Conservation (phyloP, 305 asterid genomes). For the Petunia hybrid region DNA sequence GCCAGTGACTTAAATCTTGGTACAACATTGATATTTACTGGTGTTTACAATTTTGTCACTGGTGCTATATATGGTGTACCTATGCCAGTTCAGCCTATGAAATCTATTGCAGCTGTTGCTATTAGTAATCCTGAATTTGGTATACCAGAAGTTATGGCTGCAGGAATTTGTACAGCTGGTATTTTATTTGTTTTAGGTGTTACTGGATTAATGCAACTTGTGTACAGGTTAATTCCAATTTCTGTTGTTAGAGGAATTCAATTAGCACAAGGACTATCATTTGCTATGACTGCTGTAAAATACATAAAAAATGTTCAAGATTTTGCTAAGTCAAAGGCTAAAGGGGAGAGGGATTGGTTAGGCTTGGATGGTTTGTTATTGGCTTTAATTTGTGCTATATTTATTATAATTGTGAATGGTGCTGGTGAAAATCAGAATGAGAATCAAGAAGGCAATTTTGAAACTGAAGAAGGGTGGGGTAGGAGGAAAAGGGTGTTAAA, state of each 20-base stretch:
- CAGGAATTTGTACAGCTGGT: constrained; percentile 72
- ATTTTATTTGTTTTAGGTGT: constrained; percentile 58
- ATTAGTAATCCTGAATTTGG: constrained; percentile 58
- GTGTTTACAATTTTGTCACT: too few species aligned
- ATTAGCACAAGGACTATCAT: constrained; percentile 71
- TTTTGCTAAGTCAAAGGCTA: constrained; percentile 59
- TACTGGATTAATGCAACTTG: constrained; percentile 67
- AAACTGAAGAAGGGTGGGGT: neutral
- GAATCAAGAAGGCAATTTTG: constrained; percentile 29
- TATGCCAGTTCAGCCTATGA: constrained; percentile 91
- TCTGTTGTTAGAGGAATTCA: constrained; percentile 79
- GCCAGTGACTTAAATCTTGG: constrained; percentile 73
- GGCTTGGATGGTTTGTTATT: constrained; percentile 72
- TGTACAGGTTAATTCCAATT: constrained; percentile 61
- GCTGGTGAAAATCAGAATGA: constrained; percentile 53
- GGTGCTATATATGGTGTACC: constrained; percentile 78
- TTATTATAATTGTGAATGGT: constrained; percentile 61
- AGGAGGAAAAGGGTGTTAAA: constrained; percentile 38
- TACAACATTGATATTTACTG: constrained; percentile 72
- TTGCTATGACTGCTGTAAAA: constrained; percentile 73
- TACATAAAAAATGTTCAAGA: constrained; percentile 55
- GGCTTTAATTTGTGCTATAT: constrained; percentile 61
- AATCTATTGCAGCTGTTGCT: too few species aligned
- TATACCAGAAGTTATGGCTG: constrained; percentile 78
- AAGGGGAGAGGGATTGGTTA: constrained; percentile 60